Conservation (phyloP, 768 basidiomycete species). For the Pulveroboletus sp. region DNA sequence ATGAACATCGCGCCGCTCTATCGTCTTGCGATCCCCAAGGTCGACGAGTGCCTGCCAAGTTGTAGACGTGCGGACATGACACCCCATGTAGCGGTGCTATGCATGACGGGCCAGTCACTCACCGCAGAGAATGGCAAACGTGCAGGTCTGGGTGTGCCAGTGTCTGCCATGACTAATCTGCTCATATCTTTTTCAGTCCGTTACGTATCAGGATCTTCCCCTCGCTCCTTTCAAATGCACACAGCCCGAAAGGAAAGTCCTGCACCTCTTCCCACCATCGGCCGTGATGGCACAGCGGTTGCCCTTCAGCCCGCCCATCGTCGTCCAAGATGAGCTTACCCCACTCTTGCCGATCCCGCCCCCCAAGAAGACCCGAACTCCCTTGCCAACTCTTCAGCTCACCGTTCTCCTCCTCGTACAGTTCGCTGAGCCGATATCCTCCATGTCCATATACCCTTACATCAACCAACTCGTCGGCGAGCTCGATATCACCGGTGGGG, state of each 20-base stretch:
- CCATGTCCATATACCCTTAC: constrained; percentile 44
- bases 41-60: too few relatives aligned
- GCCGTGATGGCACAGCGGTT: background rate
- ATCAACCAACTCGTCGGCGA: constrained; percentile 40
- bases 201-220: background rate
- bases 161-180: background rate
- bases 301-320: background rate
- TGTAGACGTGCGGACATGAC: too few relatives aligned
- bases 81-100: too few relatives aligned
- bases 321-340: constrained; percentile 11
- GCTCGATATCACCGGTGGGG: constrained; percentile 23
- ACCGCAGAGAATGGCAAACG: too few relatives aligned
- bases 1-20: too few relatives aligned
- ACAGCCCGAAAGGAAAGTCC: background rate
- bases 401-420: constrained; percentile 33
- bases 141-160: too few relatives aligned
- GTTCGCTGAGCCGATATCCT: constrained; percentile 33
- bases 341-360: constrained; percentile 4
- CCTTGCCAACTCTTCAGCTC: constrained; percentile 38
- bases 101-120: too few relatives aligned
- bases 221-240: background rate
- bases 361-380: constrained; percentile 17
- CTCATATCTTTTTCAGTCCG: background rate
- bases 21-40: too few relatives aligned
- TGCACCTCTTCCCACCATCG: background rate